Conservation (phyloP, 2,329 filamentous ascomycete genomes). For the Plectosphaerella plurivora region DNA sequence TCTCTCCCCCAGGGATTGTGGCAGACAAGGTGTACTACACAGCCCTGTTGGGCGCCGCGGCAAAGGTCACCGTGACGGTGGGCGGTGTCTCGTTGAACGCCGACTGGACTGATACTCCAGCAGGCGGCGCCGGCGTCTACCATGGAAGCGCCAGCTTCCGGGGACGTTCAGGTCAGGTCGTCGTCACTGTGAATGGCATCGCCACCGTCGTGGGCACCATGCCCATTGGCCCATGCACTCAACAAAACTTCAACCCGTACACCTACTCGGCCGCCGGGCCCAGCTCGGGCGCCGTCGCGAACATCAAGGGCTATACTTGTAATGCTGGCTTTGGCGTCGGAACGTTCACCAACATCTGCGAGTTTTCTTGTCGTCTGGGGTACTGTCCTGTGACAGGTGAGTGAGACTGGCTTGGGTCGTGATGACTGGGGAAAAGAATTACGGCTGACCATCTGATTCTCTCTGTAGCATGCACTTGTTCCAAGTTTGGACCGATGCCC, state of each 20-base stretch:
- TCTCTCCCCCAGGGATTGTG: conserved; percentile 14
- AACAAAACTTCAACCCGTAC: conserved; percentile 11
- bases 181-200: conserved; percentile 12
- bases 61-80: conserved; percentile 19
- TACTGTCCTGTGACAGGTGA: conserved; percentile 17
- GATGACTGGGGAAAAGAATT: too few relatives aligned
- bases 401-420: not conserved
- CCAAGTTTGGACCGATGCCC: conserved; percentile 15
- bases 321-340: conserved; percentile 16
- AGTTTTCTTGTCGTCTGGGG: conserved; percentile 20
- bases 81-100: conserved; percentile 13
- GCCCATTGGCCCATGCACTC: conserved; percentile 4
- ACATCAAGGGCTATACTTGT: conserved; percentile 10
- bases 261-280: not conserved
- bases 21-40: conserved; percentile 16
- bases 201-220: not conserved
- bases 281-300: too few relatives aligned
- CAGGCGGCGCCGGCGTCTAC: conserved; percentile 22
- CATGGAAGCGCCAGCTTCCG: conserved; percentile 20
- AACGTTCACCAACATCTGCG: conserved; percentile 26
- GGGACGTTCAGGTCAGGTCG: conserved; percentile 16
- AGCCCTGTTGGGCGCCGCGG: conserved; percentile 19
- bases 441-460: too few relatives aligned
- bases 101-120: conserved; percentile 17
- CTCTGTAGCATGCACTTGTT: conserved; percentile 25